phyloP scores from a whole-genome alignment of 352 stramenopile species.

The Phytopythium sindhum region DNA sequence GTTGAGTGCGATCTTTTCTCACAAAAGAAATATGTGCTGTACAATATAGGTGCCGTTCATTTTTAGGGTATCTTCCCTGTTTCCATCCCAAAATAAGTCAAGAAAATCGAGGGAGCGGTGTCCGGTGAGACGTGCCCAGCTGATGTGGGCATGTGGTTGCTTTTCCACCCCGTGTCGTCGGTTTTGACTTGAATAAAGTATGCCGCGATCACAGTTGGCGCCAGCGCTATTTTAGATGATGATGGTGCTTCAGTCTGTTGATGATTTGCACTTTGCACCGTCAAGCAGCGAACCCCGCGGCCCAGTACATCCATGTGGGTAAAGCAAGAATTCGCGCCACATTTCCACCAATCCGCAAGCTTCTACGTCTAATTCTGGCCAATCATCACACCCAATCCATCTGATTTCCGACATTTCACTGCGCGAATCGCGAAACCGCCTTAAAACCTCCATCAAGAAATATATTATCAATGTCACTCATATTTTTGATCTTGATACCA shows the following conservation, averaged over 20 bases:
- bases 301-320: neutral
- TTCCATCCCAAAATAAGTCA: too few relatives aligned
- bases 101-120: slow-evolving; percentile 1
- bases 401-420: neutral
- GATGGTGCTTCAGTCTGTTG: neutral
- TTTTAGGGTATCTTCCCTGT: too few relatives aligned
- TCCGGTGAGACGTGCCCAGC: slow-evolving; percentile 1
- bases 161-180: neutral
- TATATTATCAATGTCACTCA: neutral
- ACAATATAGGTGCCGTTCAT: too few relatives aligned
- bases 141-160: neutral
- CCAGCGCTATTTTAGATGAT: neutral
- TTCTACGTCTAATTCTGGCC: neutral
- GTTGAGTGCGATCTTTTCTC: too few relatives aligned
- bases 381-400: neutral
- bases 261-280: neutral
- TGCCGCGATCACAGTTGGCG: neutral
- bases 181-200: neutral
- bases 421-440: neutral
- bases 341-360: neutral
- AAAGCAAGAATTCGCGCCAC: neutral
- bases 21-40: too few relatives aligned
- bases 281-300: slow-evolving; percentile 1
- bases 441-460: neutral
- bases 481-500: neutral